A percentile compares a stretch with the other conserved stretches of the same genome.
These are phyloP conservation scores for Voacanga thouarsii DNA, from an alignment of 257 asterid genomes.

Conservation along the genomic window DNA sequence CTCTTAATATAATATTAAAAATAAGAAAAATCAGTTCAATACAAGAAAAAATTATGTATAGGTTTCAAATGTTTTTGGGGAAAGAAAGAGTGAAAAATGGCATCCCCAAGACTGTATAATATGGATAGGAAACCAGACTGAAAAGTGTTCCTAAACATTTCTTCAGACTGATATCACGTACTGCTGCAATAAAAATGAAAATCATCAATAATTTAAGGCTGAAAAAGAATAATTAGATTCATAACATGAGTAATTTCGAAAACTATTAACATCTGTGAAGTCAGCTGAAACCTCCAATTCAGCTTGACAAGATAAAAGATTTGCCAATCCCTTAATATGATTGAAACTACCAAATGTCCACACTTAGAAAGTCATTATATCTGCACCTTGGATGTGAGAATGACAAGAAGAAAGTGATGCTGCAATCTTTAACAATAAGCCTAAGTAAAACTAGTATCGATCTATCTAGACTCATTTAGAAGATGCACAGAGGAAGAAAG, in stretches of 20 bases:
- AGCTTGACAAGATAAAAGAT: neutral
- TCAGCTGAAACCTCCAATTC: neutral
- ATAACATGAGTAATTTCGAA: neutral
- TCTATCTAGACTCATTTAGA: neutral
- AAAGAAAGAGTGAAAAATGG: neutral
- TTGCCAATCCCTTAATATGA: neutral
- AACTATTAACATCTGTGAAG: neutral
- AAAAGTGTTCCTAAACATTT: slow-evolving; percentile 93
- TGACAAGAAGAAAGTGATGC: neutral
- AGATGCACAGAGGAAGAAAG: neutral
- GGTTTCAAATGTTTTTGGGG: neutral
- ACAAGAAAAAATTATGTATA: neutral
- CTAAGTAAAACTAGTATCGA: neutral
- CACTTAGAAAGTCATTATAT: neutral
- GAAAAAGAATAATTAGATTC: neutral
- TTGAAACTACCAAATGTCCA: neutral
- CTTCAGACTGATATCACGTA: slow-evolving; percentile 6
- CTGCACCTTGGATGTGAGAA: neutral
- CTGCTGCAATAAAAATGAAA: slow-evolving; percentile 12
- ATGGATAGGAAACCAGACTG: slow-evolving; percentile 95
- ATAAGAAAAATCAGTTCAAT: neutral
- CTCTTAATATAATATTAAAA: slow-evolving; percentile 49
- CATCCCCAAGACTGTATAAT: slow-evolving; percentile 92
- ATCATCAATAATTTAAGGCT: neutral
- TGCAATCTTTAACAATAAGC: neutral